Base-by-base conservation (phyloP, 306 rosid genomes). In the Vachellia pachyceras region DNA sequence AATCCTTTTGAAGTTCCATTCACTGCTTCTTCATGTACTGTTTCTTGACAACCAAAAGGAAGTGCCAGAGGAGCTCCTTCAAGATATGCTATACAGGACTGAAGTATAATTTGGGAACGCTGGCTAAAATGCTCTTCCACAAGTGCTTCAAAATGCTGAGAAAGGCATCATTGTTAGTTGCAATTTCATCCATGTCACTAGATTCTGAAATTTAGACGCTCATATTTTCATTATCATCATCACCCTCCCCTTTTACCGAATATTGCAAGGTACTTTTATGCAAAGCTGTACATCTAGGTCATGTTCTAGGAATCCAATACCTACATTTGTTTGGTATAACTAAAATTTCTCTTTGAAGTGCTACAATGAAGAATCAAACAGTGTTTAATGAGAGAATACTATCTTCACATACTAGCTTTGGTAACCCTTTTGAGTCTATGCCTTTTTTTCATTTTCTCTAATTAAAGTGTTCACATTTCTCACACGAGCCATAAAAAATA, bases 111-210 rank as follows among this genome's bases (percentile, higher is more conserved):
- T 29, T 80, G 77, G 6, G 93, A 71, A 25, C 90, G 88, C 15
- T 42, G 87, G 75, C 76, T 83, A 65, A 93, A 93, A 85, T 95
- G 98, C 72, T 91, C 93, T 76, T 85, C 88, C 88, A 95, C 96
- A 55, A 95, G 88, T 68, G 84, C 88, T 85, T 90, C 96, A 50
- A 91, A 95, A 86, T 91, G 94, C 99, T 95, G 94, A 88, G 81
- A 78, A 42, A 81, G 49, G 64, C 73, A 76, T 85, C 72, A 63
- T 33, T 52, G 66, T 81, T 74, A 77, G 72, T 73, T 20, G 63
- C 63, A 55, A 20, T 33, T 55, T 55, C 63, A 55, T 55, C 33
- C 60, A 54, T n/a, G n/a, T 54, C 10, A 7, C 60, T 55, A 55
- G 63, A 55, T 55, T 55, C 33, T 20, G 25, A 55, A n/a, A 20